Base-by-base conservation (phyloP, 768 basidiomycete genomes). In the Phaffia tasmanica region DNA sequence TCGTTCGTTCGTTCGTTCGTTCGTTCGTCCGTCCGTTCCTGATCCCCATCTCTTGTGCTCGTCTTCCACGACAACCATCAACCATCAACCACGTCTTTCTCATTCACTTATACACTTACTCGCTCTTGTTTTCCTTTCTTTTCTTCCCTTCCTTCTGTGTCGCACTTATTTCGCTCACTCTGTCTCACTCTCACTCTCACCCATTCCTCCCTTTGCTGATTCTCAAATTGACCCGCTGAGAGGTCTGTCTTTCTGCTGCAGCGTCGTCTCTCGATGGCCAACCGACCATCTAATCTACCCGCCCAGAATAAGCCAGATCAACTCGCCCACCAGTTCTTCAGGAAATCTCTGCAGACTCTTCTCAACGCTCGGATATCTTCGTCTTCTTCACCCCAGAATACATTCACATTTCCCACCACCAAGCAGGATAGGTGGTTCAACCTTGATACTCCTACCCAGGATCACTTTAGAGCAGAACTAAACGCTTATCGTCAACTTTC, bases 401-500 rank as follows among this genome's bases (percentile, higher is more conserved):
- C 53, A 19, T 29, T 56, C 15, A 6, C 23, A 11, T 23, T 25
- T 23, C 16, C 47, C 21, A 42, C 60, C 46, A 19, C 63, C 4
- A 56, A 51, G 35, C 63, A 46, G 23, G 29, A 29, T 42, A 54
- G 63, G 5, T 64, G 63, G 63, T 64, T 64, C 63, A 64, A 64
- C 15, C 63, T 64, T 2, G 63, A 64, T 29, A 51, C 51, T n/a
- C 63, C 63, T 35, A 23, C 63, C n/a, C 54, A 54, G 9, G 63
- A 64, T 48, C 63, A 54, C 63, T 64, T 64, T n/a, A 51, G 42
- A 18, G 19, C 30, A 23, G 63, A 64, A 64, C 63, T 64, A 27
- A 25, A 29, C 30, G 50, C 57, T 18, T 64, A 64, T 29, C 56
- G 56, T 32, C 46, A 64, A 53, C 18, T 56, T 47, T 46, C 25